Evolutionary conservation across 768 basidiomycete species (phyloP).

Genomic region (Erythrobasidium yunnanense): DNA sequence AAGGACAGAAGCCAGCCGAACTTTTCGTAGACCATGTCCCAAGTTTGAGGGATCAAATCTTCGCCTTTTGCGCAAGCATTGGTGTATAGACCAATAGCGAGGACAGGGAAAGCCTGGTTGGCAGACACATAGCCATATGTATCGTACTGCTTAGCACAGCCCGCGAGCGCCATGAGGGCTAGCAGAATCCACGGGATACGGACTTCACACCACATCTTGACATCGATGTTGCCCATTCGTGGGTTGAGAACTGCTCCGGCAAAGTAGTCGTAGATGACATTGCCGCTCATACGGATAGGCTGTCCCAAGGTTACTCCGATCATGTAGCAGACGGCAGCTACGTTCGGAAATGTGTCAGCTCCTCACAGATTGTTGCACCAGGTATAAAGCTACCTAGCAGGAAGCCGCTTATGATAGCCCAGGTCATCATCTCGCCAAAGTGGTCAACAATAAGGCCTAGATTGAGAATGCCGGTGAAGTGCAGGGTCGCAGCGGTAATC

Average conservation of each 20-base stretch:
- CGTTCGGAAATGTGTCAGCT: constrained; percentile 38
- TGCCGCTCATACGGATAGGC: constrained; percentile 87
- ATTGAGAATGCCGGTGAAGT: constrained; percentile 70
- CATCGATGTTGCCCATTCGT: constrained; percentile 74
- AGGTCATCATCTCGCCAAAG: constrained; percentile 90
- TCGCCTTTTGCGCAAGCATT: constrained; percentile 56
- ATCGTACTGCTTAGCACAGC: constrained; percentile 91
- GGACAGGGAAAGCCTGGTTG: constrained; percentile 91
- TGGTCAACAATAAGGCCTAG: constrained; percentile 91
- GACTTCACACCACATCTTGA: constrained; percentile 94
- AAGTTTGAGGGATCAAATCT: constrained; percentile 89
- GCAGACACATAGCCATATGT: constrained; percentile 80
- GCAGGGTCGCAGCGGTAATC: constrained; percentile 55
- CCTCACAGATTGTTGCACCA: background rate
- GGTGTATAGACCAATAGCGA: constrained; percentile 90
- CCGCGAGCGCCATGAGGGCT: constrained; percentile 83
- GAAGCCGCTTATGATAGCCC: constrained; percentile 85
- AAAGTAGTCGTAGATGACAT: constrained; percentile 66
- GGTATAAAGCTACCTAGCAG: constrained; percentile 39
- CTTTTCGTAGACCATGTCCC: constrained; percentile 99
- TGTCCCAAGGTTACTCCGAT: constrained; percentile 64
- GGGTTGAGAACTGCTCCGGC: constrained; percentile 95
- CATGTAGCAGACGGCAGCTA: constrained; percentile 67
- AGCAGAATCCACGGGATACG: constrained; percentile 94
- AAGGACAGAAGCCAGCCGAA: constrained; percentile 35